A percentile compares a stretch with the other conserved stretches of the same genome.
Evolutionary conservation across 176 grass and related monocot genomes (phyloP).

Genomic region (Triticum timopheevii): DNA sequence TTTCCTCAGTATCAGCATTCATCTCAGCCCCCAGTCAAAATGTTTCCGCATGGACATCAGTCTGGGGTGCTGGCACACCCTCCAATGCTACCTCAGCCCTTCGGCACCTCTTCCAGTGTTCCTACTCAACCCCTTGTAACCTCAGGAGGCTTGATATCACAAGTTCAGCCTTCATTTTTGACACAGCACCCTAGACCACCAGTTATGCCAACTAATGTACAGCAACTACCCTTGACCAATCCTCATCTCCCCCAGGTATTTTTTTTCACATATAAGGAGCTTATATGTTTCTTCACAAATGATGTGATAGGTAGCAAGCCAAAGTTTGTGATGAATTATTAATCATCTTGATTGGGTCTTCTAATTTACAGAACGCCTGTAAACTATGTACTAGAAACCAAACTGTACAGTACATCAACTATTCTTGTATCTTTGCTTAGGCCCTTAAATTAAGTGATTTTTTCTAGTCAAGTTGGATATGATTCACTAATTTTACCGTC

Average conservation of each 20-base stretch:
- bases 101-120: conserved; percentile 44
- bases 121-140: conserved; percentile 42
- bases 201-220: conserved; percentile 45
- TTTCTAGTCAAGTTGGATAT: conserved; percentile 8
- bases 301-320: background rate
- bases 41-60: conserved; percentile 43
- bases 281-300: background rate
- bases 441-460: background rate
- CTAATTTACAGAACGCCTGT: background rate
- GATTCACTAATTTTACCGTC: conserved; percentile 4
- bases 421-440: background rate
- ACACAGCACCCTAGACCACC: conserved; percentile 46
- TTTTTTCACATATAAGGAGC: conserved; percentile 9
- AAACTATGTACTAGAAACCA: conserved; percentile 18
- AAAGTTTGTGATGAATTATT: background rate
- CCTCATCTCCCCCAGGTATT: conserved; percentile 67
- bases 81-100: conserved; percentile 46
- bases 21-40: conserved; percentile 38
- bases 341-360: background rate
- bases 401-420: conserved; percentile 1
- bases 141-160: conserved; percentile 55
- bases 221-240: conserved; percentile 42
- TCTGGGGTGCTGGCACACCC: conserved; percentile 23
- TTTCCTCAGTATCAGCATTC: conserved; percentile 51
- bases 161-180: conserved; percentile 50